Conservation (phyloP, 2,329 filamentous ascomycete species). For the Hirsutella rhossiliensis region DNA sequence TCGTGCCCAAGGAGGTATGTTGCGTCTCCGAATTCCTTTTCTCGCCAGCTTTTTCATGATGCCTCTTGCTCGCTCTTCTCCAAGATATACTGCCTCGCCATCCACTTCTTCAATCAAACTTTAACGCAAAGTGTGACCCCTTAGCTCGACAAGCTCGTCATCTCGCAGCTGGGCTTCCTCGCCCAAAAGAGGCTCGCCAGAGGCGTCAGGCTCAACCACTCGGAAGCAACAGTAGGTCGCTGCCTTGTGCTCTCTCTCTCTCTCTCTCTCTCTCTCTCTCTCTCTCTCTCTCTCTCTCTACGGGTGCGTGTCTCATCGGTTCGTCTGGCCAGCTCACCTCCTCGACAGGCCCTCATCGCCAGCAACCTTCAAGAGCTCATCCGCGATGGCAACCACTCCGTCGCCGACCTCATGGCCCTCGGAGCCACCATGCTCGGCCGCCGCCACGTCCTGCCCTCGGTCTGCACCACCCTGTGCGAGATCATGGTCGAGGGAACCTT, state of each 20-base stretch:
- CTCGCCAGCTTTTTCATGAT: not conserved
- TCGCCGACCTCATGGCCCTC: conserved; percentile 86
- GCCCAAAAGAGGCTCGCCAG: conserved; percentile 81
- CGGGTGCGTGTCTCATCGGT: too few species aligned
- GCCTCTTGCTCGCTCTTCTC: not conserved
- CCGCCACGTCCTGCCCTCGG: conserved; percentile 78
- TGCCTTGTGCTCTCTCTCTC: not conserved
- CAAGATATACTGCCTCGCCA: not conserved
- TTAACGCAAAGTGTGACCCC: too few species aligned
- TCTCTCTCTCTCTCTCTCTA: not conserved
- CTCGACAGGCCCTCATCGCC: conserved; percentile 59
- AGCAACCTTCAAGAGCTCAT: conserved; percentile 92
- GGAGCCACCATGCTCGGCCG: conserved; percentile 88
- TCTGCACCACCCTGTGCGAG: conserved; percentile 66
- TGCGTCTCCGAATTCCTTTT: not conserved
- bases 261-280: not conserved
- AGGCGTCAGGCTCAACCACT: conserved; percentile 80
- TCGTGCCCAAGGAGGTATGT: conserved; percentile 36
- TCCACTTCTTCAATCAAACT: too few species aligned
- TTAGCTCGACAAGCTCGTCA: conserved; percentile 90
- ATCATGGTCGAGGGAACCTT: conserved; percentile 95
- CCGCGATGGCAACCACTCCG: conserved; percentile 86
- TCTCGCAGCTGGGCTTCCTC: conserved; percentile 76
- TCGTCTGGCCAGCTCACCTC: not conserved
- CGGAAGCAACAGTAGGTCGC: conserved; percentile 62